phyloP scores from a whole-genome alignment of 352 stramenopile species.

The Nothophytophthora sp. region DNA sequence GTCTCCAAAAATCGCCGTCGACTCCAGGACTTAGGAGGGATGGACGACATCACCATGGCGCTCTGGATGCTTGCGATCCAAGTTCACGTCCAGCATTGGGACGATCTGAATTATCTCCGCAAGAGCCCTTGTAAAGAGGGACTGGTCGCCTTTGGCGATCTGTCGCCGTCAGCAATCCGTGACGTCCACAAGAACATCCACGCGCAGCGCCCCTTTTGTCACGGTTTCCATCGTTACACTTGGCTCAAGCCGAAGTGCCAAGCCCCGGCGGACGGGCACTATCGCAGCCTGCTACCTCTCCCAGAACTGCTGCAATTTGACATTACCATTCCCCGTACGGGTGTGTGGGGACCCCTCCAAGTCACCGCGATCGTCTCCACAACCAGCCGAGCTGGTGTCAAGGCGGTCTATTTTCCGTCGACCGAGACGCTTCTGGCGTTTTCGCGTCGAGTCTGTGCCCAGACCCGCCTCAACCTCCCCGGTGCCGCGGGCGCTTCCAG shows the following conservation, averaged over 20 bases:
- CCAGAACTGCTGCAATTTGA: no score
- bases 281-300: background rate
- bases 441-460: constrained; percentile 2
- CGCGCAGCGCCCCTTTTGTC: constrained; percentile 19
- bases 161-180: constrained; percentile 31
- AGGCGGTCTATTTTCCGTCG: constrained; percentile 2
- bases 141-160: constrained; percentile 41
- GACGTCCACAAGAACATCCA: constrained; percentile 40
- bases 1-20: constrained; percentile 33
- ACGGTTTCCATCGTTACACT: constrained; percentile 23
- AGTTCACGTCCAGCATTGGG: constrained; percentile 35
- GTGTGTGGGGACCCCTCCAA: no score
- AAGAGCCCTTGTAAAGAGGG: constrained; percentile 25
- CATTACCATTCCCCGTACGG: no score
- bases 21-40: constrained; percentile 20
- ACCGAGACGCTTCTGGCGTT: constrained; percentile 1
- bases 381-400: background rate
- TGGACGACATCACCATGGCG: constrained; percentile 65
- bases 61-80: constrained; percentile 56
- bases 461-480: background rate
- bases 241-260: constrained; percentile 19
- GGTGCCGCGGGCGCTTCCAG: background rate
- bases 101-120: constrained; percentile 31
- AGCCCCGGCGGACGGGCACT: background rate
- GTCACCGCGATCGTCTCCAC: background rate